Base-by-base conservation (phyloP, 2,329 filamentous ascomycete species). In the Tricladium varicosporioides region DNA sequence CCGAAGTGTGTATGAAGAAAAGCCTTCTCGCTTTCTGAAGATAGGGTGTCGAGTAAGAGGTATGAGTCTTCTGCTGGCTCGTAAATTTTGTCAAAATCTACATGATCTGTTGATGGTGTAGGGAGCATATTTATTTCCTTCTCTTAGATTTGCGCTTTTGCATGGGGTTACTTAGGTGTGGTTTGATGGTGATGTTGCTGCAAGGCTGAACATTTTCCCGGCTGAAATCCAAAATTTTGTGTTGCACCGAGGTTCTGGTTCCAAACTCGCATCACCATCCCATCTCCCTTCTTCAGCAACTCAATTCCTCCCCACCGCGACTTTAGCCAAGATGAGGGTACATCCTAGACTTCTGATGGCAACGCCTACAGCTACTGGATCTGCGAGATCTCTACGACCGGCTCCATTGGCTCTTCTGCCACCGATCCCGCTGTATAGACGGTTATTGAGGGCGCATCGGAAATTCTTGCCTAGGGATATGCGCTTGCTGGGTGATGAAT, bases 61-160 rank as follows among this genome's bases (percentile, higher is more conserved):
- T 91, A 99, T 5, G 92, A 97, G 76, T 99, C 94, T 74, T 99
- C 94, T 10, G 93, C 88, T 36, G 94, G 94, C 70, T 97, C 92
- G 75, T 99, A 99, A 65, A 97, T 87, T 54, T 88, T 85, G 72
- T 90, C 84, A 74, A 92, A 96, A 54, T 88, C 84, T 58, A 97
- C 90, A 75, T 99, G 94, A 18, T 89, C 89, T 2, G 94, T 99
- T 57, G 91, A 90, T 13, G 94, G 94, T 1, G 94, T 99, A 9
- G 93, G 92, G 27, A 99, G 84, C 92, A 97, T 96, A 7, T 27
- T 27, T 16, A 8, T 40, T 51, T 53, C 27, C 48, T 22, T n/a
- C 18, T 15, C 16, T 16, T n/a, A 22, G 10, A 10, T 18, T 46
- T 46, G 9, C 15, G 18, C 16, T 15, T 16, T 46, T 16, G 5